Conservation (phyloP, 495 filamentous ascomycete genomes). For the Schizothecium vesticola region DNA sequence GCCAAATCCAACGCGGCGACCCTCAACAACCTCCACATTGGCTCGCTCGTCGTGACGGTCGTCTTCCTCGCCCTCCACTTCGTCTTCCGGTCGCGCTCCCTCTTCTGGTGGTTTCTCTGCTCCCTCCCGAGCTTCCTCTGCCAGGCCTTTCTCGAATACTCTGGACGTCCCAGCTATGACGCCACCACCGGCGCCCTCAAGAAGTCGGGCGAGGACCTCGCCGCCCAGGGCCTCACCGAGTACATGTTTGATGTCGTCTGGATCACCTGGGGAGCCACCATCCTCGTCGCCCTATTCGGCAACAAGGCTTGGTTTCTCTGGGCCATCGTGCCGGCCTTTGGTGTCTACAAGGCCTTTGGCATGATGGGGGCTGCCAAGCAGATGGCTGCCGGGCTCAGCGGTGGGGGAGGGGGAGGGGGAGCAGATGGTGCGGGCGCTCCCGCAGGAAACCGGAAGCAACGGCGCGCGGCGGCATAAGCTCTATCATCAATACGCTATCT, state of each 20-base stretch:
- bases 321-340: constrained; percentile 64
- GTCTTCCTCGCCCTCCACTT: constrained; percentile 68
- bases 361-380: constrained; percentile 60
- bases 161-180: constrained; percentile 70
- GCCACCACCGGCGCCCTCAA: constrained; percentile 59
- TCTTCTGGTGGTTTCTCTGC: constrained; percentile 65
- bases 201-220: constrained; percentile 79
- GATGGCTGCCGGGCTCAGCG: constrained; percentile 49
- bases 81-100: constrained; percentile 60
- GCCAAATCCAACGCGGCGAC: constrained; percentile 70
- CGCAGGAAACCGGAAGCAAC: constrained; percentile 47
- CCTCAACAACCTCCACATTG: constrained; percentile 74
- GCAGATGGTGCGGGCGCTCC: constrained; percentile 20
- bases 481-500: not conserved
- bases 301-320: constrained; percentile 75
- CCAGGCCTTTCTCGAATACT: constrained; percentile 75
- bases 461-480: constrained; percentile 30
- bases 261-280: constrained; percentile 73
- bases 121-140: constrained; percentile 68
- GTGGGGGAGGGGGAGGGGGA: constrained; percentile 22
- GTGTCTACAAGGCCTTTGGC: constrained; percentile 61
- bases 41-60: constrained; percentile 61
- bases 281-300: constrained; percentile 61
- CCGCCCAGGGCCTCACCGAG: constrained; percentile 84
- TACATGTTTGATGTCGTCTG: constrained; percentile 97